A percentile compares a stretch with the other conserved stretches of the same genome.
These are phyloP conservation scores for Metschnikowia henanensis DNA, from an alignment of 805 yeast species.

Conservation along the genomic window DNA sequence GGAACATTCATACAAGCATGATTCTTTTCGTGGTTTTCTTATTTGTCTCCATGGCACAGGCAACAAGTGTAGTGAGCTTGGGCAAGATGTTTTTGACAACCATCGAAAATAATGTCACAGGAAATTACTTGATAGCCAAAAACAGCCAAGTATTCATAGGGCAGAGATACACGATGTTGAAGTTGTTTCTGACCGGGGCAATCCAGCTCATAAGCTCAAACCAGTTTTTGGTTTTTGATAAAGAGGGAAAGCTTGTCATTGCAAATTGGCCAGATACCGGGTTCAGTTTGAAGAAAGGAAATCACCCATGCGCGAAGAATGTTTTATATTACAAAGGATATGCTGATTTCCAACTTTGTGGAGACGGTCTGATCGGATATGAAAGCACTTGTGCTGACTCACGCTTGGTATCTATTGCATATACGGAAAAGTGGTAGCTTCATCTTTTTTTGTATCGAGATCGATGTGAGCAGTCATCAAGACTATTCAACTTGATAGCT, in stretches of 20 bases:
- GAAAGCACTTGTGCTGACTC: conserved; percentile 1
- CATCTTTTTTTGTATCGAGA: no score
- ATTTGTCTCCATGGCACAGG: no score
- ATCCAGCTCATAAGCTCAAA: background rate
- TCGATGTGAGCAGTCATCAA: no score
- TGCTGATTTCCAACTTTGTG: conserved; percentile 2
- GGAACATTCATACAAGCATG: no score
- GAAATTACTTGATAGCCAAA: background rate
- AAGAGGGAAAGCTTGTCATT: background rate
- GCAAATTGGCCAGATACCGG: conserved; percentile 1
- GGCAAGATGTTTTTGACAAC: background rate
- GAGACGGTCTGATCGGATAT: conserved; percentile 2
- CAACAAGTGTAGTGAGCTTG: background rate
- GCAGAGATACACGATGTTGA: background rate
- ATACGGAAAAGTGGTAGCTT: background rate
- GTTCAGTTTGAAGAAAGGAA: background rate
- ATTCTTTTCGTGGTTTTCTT: no score
- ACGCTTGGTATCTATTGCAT: background rate
- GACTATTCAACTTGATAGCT: no score
- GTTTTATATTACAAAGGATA: background rate
- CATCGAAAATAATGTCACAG: background rate
- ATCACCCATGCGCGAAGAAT: background rate
- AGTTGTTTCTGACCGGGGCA: conserved; percentile 1
- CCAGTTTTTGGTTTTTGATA: background rate
- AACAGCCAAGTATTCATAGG: background rate